Evolutionary conservation across 345 rosid species (phyloP), one percentile per base, ranked within the genome.

Genomic region (Gossypium arboreum): DNA sequence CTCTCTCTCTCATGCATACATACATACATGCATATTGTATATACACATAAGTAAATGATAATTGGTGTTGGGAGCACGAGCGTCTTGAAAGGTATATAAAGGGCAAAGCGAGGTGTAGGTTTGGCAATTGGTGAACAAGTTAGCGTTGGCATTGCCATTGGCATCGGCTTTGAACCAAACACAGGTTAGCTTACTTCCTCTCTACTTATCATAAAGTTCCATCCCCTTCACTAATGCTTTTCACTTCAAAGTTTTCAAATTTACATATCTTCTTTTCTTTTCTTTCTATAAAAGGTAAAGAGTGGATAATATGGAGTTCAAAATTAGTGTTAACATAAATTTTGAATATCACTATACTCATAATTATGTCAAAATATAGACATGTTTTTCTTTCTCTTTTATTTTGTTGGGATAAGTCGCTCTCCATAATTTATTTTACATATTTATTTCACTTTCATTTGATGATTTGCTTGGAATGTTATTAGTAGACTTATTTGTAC

Each of bases 171-270:
- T 34, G 3, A 44, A 18, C 44, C 15, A 10, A 68, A 56, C 24
- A 22, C 62, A 68, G 44, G 58, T 48, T 48, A 68, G 56, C 56
- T 34, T 1, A 68, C 55, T 68, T 68, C 41, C 72, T 24, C 41
- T 60, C 10, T 1, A 60, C 43, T 60, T 25, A 24, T 12, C 29
- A 6, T 12, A 60, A 12, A 29, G 17, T 34, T 34, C 41, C 41
- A 34, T 5, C 7, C 41, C 41, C 41, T 25, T 15, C 41, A 12
- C 12, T 2, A 1, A 3, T 12, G 17, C 18, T 17, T 29, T 52
- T 52, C 12, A 52, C 18, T 52, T 52, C 20, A 61, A 13, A 15
- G 4, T 61, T 61, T 61, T 20, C 20, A 29, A 15, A 15, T 16
- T 2, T 6, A 10, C 12, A 2, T 34, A 34, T 34, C 41, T 34